Percentiles rank a stretch among this genome's conserved stretches.
Evolutionary conservation across 2,329 filamentous ascomycete species (phyloP).

Genomic region (Fusarium camptoceras): DNA sequence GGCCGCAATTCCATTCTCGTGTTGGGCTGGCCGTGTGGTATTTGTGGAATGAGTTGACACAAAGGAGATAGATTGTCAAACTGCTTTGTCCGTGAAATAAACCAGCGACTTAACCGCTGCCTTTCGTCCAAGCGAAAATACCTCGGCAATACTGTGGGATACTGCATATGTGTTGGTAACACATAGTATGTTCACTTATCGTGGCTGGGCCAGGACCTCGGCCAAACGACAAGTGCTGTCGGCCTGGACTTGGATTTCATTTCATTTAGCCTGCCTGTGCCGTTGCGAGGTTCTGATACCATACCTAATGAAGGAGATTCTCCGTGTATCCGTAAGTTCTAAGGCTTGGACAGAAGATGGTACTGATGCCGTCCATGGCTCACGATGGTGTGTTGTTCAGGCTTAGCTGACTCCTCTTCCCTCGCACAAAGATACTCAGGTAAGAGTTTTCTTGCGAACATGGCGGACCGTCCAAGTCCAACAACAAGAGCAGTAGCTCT

Average conservation of each 20-base stretch:
- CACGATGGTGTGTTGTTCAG: background rate
- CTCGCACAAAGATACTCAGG: slow-evolving; percentile 14
- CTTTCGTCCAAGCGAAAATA: slow-evolving; percentile 25
- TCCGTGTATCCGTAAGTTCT: background rate
- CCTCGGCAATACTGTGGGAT: slow-evolving; percentile 36
- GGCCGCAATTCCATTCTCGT: background rate
- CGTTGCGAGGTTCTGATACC: background rate
- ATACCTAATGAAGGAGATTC: background rate
- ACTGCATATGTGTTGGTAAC: slow-evolving; percentile 36
- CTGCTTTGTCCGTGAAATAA: background rate
- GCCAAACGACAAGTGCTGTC: slow-evolving; percentile 5
- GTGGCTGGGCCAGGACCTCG: slow-evolving; percentile 20
- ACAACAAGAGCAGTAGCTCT: background rate
- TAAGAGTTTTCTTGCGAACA: slow-evolving; percentile 6
- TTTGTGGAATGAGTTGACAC: background rate
- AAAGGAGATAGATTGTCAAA: background rate
- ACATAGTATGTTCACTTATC: slow-evolving; percentile 39
- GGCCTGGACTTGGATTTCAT: background rate
- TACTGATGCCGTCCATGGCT: background rate
- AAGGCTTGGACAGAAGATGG: background rate
- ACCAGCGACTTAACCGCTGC: background rate
- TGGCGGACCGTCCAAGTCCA: background rate
- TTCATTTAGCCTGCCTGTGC: background rate
- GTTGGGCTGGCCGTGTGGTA: background rate
- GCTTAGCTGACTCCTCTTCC: background rate